Evolutionary conservation across 768 basidiomycete species (phyloP), one percentile per base, ranked within the genome.

Genomic region (Amanita pallidorosea): DNA sequence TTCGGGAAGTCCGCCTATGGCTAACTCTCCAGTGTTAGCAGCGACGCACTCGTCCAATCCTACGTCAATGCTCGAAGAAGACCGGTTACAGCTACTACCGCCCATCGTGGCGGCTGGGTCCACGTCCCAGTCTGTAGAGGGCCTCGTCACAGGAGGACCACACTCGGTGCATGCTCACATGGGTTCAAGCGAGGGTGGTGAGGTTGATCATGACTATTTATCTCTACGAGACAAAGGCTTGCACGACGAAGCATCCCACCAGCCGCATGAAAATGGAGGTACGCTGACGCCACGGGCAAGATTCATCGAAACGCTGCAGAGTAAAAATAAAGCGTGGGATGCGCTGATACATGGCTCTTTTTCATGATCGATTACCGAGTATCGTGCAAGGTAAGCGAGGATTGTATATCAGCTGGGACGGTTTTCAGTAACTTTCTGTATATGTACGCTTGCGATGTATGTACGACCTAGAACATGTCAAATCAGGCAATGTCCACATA

Each of bases 321-420:
- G 70, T 22, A 80, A 82, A 66, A 51, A 36, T 36, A 76, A 76
- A 51, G 77, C 79, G 13, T 83, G 79, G 79, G 81, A 83, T 53
- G 80, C 80, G 2, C 64, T 83, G 52, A 77, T 83, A 40, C 81
- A 83, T 59, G 81, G 81, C 29, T 77, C 78, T 31, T 82, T 79
- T 60, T 74, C 80, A n/a, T 81, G 60, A 71, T 49, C 27, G 11
- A 13, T 23, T n/a, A 20, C 2, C 7, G 37, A 18, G 1, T 17
- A 8, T 40, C 5, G 38, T 27, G 7, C 6, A 44, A 31, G 43
- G 43, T 45, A 31, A 45, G 43, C 15, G n/a, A 18, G 17, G 25
- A 29, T 43, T 29, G 22, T 25, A 25, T 23, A 17, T 17, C 27
- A 45, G 22, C 12, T 29, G 27, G 25, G 43, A 29, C 43, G 43